Evolutionary conservation across 805 yeast species (phyloP).

Genomic region (Myxozyma kluyveri): DNA sequence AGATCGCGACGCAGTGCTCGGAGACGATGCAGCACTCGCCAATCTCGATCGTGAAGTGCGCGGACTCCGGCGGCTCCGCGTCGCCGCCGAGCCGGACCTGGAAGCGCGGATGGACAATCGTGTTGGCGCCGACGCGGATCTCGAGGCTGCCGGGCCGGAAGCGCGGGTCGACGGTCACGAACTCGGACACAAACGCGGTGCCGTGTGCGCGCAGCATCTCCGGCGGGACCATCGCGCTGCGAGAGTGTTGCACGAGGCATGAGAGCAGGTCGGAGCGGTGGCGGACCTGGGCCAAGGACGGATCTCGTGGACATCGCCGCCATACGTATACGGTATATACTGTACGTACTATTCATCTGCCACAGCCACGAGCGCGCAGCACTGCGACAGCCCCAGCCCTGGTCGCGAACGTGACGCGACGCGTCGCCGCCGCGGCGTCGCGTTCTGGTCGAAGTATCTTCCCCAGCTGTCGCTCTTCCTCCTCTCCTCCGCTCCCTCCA

Average conservation of each 20-base stretch:
- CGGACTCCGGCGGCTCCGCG: neutral
- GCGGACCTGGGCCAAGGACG: too few species aligned
- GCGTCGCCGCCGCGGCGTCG: slow-evolving; percentile 5
- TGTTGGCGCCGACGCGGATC: slow-evolving; percentile 8
- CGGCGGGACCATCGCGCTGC: slow-evolving; percentile 3
- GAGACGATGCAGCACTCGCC: slow-evolving; percentile 18
- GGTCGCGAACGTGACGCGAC: neutral
- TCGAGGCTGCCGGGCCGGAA: neutral
- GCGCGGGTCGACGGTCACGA: slow-evolving; percentile 5
- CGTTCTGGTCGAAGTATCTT: neutral
- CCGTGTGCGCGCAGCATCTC: slow-evolving; percentile 16
- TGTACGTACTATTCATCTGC: too few species aligned
- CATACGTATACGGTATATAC: too few species aligned
- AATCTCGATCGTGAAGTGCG: neutral
- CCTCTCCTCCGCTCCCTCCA: neutral
- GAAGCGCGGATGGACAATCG: slow-evolving; percentile 17
- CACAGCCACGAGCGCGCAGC: too few species aligned
- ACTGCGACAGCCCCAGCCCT: too few species aligned
- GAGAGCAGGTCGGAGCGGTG: too few species aligned
- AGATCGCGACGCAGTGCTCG: slow-evolving; percentile 6
- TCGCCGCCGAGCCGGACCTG: neutral
- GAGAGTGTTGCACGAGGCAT: too few species aligned
- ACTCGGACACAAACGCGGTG: slow-evolving; percentile 19
- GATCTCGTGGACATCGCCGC: too few species aligned
- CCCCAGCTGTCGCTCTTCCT: neutral